Conservation (phyloP, 73 alveolate genomes). For the Paramecium biaurelia region DNA sequence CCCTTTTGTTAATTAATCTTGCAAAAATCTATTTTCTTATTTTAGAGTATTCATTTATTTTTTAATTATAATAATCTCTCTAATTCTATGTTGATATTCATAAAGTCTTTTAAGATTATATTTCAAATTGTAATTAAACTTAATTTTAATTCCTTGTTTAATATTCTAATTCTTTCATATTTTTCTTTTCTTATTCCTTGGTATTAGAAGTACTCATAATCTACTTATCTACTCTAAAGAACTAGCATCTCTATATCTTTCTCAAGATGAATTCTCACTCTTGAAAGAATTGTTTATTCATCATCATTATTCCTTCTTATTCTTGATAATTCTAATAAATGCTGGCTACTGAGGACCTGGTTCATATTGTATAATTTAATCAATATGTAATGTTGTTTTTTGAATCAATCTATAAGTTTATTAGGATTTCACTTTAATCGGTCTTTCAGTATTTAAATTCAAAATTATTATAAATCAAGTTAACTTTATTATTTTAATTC, state of each 20-base stretch:
- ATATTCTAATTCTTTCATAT: neutral
- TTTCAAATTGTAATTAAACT: neutral
- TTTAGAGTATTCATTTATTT: neutral
- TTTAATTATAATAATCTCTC: neutral
- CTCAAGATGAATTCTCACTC: neutral
- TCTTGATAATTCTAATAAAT: neutral
- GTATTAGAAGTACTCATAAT: neutral
- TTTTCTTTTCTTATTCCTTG: conserved; percentile 11
- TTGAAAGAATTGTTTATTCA: neutral
- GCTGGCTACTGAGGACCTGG: neutral
- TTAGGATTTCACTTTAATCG: neutral
- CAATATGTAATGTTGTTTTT: conserved; percentile 24
- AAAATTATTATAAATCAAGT: conserved; percentile 8
- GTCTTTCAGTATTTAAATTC: conserved; percentile 23
- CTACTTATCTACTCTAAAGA: neutral
- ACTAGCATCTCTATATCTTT: neutral
- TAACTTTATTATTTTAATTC: conserved; percentile 17
- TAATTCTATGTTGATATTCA: neutral
- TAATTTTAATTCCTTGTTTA: neutral
- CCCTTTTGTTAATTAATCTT: neutral
- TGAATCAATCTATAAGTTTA: neutral
- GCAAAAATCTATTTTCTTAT: neutral
- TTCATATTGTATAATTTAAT: neutral
- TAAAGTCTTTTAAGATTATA: neutral
- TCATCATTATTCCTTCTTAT: neutral